Conservation (phyloP, 768 basidiomycete species). For the Boletus rufocinnamomeus region DNA sequence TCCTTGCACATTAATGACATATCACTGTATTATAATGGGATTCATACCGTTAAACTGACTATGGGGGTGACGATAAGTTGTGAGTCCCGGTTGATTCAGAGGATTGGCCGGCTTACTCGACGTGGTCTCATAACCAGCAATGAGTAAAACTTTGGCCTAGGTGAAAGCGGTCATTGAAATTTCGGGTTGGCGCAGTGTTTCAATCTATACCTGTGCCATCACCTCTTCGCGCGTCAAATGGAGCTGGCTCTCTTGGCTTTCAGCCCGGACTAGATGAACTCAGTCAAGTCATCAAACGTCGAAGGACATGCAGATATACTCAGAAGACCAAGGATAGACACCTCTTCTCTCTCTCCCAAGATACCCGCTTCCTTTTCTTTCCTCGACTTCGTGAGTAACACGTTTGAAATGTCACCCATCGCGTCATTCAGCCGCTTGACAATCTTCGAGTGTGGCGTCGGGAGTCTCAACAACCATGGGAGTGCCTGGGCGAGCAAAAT, state of each 20-base stretch:
- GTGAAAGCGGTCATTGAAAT: neutral
- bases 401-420: constrained; percentile 38
- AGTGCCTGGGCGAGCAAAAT: constrained; percentile 31
- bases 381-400: constrained; percentile 34
- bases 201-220: constrained; percentile 30
- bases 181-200: neutral
- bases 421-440: constrained; percentile 29
- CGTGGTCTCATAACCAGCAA: constrained; percentile 45
- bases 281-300: neutral
- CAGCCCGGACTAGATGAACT: constrained; percentile 38
- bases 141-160: constrained; percentile 40
- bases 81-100: neutral
- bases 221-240: constrained; percentile 45
- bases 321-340: constrained; percentile 41
- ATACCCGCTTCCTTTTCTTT: constrained; percentile 27
- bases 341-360: constrained; percentile 34
- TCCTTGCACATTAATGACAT: neutral
- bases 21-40: too few relatives aligned
- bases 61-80: neutral
- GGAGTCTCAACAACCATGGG: constrained; percentile 37
- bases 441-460: constrained; percentile 32
- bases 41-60: constrained; percentile 19
- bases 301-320: constrained; percentile 22
- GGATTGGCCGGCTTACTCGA: constrained; percentile 30
- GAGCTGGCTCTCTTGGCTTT: constrained; percentile 31